Percentiles rank a stretch among this genome's conserved stretches.
phyloP scores from a whole-genome alignment of 2,329 filamentous ascomycete genomes.

The Setomelanomma holmii region DNA sequence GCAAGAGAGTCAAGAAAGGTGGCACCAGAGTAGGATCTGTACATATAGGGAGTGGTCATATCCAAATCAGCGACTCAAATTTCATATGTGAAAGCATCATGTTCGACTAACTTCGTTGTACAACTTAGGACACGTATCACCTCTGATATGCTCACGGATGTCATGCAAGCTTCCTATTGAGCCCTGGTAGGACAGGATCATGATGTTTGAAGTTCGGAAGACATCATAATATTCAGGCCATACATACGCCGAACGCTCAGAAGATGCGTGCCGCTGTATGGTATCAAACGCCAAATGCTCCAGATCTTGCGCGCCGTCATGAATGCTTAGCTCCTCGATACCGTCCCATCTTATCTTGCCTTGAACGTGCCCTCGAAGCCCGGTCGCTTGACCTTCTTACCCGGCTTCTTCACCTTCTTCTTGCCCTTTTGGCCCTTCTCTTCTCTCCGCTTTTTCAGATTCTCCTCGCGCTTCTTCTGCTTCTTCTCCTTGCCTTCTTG shows the following conservation, averaged over 20 bases:
- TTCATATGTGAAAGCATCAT: slow-evolving; percentile 41
- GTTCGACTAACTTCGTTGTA: too few species aligned
- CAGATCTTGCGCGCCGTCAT: slow-evolving; percentile 18
- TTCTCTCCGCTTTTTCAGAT: slow-evolving; percentile 74
- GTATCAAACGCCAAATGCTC: slow-evolving; percentile 41
- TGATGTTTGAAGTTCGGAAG: slow-evolving; percentile 7
- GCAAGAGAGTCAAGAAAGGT: slow-evolving; percentile 5
- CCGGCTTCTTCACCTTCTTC: slow-evolving; percentile 62
- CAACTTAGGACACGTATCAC: too few species aligned
- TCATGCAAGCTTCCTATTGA: slow-evolving; percentile 1
- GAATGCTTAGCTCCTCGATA: neutral
- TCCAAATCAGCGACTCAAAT: slow-evolving; percentile 25
- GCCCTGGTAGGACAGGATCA: slow-evolving; percentile 7
- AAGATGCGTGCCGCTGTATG: slow-evolving; percentile 33
- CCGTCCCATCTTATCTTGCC: slow-evolving; percentile 44
- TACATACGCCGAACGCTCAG: slow-evolving; percentile 33
- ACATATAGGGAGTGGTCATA: slow-evolving; percentile 37
- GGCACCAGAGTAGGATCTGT: slow-evolving; percentile 27
- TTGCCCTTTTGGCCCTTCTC: slow-evolving; percentile 76
- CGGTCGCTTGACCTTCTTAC: slow-evolving; percentile 60
- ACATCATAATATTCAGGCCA: slow-evolving; percentile 32
- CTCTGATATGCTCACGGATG: neutral
- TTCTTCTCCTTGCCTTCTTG: slow-evolving; percentile 56
- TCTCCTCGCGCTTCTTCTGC: slow-evolving; percentile 59
- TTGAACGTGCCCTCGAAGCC: slow-evolving; percentile 73